Conservation (phyloP, 352 stramenopile species). For the Phytophthora sansomeana region DNA sequence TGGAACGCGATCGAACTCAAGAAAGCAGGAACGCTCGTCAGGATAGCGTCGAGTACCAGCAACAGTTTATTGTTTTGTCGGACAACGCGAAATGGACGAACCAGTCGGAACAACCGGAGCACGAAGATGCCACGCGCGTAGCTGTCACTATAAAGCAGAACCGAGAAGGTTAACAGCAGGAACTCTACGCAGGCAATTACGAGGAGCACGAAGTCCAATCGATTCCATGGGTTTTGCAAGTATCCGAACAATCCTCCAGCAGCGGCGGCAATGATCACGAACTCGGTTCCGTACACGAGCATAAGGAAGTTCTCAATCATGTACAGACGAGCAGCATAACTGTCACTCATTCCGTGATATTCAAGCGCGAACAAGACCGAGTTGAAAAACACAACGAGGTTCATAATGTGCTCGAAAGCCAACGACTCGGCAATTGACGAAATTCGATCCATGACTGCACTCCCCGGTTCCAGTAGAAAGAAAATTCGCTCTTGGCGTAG, state of each 20-base stretch:
- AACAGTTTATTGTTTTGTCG: constrained; percentile 81
- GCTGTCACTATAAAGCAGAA: constrained; percentile 71
- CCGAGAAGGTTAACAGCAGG: constrained; percentile 58
- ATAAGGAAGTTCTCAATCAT: constrained; percentile 75
- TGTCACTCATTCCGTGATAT: constrained; percentile 71
- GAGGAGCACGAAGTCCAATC: constrained; percentile 79
- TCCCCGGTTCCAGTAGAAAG: constrained; percentile 63
- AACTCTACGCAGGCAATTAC: constrained; percentile 71
- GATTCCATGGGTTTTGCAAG: constrained; percentile 85
- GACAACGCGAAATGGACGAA: constrained; percentile 79
- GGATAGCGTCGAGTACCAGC: constrained; percentile 73
- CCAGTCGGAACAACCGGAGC: constrained; percentile 79
- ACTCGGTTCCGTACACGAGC: constrained; percentile 74
- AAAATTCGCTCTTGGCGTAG: constrained; percentile 72
- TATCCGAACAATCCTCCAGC: constrained; percentile 69
- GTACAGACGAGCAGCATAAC: constrained; percentile 68
- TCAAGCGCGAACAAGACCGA: constrained; percentile 80
- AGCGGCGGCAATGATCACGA: constrained; percentile 65
- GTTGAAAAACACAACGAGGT: constrained; percentile 78
- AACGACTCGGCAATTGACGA: constrained; percentile 57
- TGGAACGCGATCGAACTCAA: constrained; percentile 70
- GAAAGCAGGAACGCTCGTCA: constrained; percentile 74
- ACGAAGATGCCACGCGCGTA: constrained; percentile 81
- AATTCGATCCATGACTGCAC: constrained; percentile 60
- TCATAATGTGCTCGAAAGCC: constrained; percentile 83